Conservation (phyloP, 768 basidiomycete species). For the Boletus rex-veris region DNA sequence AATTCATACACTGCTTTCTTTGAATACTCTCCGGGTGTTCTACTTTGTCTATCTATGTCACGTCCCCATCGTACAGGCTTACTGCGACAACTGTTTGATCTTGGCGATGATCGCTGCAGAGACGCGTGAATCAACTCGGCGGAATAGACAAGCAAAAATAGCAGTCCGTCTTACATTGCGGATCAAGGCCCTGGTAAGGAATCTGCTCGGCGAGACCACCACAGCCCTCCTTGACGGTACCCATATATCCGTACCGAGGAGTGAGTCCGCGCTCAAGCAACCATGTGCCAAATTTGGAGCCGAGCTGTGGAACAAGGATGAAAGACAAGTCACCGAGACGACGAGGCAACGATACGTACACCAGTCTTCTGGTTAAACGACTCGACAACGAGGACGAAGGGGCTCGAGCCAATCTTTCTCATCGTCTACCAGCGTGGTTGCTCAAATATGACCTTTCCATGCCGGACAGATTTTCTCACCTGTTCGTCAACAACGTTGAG, state of each 20-base stretch:
- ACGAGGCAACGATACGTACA: conserved; percentile 28
- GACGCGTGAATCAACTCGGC: background rate
- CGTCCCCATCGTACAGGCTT: background rate
- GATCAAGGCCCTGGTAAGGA: conserved; percentile 75
- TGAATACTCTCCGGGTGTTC: background rate
- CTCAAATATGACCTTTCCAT: background rate
- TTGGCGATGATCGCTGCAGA: conserved; percentile 43
- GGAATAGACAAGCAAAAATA: background rate
- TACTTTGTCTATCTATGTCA: background rate
- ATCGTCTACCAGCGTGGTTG: conserved; percentile 40
- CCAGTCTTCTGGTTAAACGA: conserved; percentile 89
- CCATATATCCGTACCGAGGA: conserved; percentile 80
- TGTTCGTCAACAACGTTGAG: conserved; percentile 83
- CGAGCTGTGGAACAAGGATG: conserved; percentile 43
- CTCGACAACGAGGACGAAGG: conserved; percentile 83
- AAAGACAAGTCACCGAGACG: background rate
- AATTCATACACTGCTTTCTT: conserved; percentile 1
- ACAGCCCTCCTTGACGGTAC: conserved; percentile 70
- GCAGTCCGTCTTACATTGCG: conserved; percentile 52
- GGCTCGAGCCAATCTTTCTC: conserved; percentile 65
- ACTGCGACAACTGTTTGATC: conserved; percentile 41
- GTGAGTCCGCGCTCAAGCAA: conserved; percentile 77
- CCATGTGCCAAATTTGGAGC: conserved; percentile 84
- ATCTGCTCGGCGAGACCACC: conserved; percentile 84
- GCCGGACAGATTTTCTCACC: conserved; percentile 33